Percentiles rank a stretch among this genome's conserved stretches.
phyloP scores from a whole-genome alignment of 176 grass and related monocot genomes.

The Raddia distichophylla region DNA sequence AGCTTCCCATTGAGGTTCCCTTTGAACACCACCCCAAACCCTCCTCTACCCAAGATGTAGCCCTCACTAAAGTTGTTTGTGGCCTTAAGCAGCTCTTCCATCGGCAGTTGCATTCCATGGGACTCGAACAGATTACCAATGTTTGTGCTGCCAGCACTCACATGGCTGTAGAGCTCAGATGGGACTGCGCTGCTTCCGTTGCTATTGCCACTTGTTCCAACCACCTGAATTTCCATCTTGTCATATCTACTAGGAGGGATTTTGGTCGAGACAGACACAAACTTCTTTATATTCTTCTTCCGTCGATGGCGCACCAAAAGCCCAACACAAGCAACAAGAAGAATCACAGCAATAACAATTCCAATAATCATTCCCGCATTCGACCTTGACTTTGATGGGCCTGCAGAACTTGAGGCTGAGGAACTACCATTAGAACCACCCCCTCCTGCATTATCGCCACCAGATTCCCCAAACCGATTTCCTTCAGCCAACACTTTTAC shows the following conservation, averaged over 20 bases:
- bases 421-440: slow-evolving; percentile 30
- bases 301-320: slow-evolving; percentile 50
- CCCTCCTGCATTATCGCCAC: slow-evolving; percentile 31
- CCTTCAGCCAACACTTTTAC: slow-evolving; percentile 56
- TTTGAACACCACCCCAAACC: slow-evolving; percentile 92
- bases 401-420: slow-evolving; percentile 38
- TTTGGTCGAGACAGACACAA: slow-evolving; percentile 49
- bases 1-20: slow-evolving; percentile 70
- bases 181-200: slow-evolving; percentile 30
- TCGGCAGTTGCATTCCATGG: slow-evolving; percentile 78
- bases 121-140: slow-evolving; percentile 55
- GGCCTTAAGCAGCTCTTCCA: slow-evolving; percentile 64
- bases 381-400: slow-evolving; percentile 29
- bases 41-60: slow-evolving; percentile 78
- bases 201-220: slow-evolving; percentile 45
- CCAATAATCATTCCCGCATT: slow-evolving; percentile 53
- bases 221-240: slow-evolving; percentile 48
- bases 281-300: slow-evolving; percentile 63
- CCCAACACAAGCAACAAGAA: slow-evolving; percentile 50
- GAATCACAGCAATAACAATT: slow-evolving; percentile 57
- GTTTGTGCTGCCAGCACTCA: slow-evolving; percentile 39
- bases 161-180: slow-evolving; percentile 49
- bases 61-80: slow-evolving; percentile 84
- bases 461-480: slow-evolving; percentile 66
- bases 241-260: slow-evolving; percentile 52